A percentile compares a stretch with the other conserved stretches of the same genome.
phyloP scores from a whole-genome alignment of 768 basidiomycete species.

The Dictyophora rubrovolvata region DNA sequence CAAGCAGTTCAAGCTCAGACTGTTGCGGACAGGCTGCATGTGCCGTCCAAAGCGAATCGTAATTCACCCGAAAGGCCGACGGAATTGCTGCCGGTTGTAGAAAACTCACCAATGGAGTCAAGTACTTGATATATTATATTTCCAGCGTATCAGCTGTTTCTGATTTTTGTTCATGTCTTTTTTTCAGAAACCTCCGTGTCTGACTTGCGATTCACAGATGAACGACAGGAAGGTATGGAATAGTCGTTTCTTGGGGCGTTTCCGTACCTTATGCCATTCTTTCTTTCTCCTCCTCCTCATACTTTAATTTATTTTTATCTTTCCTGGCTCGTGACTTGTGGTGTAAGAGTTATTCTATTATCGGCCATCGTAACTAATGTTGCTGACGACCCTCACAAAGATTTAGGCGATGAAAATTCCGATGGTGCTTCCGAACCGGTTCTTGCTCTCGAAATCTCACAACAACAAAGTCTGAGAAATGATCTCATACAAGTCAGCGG shows the following conservation, averaged over 20 bases:
- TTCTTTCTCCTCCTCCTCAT: background rate
- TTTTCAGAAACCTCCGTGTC: background rate
- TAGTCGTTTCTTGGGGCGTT: background rate
- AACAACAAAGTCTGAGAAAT: background rate
- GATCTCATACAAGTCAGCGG: background rate
- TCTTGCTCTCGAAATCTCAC: background rate
- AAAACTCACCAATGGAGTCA: background rate
- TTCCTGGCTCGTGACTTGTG: too few relatives aligned
- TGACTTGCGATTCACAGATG: background rate
- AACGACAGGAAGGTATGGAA: background rate
- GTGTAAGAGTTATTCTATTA: too few relatives aligned
- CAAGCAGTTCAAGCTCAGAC: conserved; percentile 38
- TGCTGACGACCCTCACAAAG: too few relatives aligned
- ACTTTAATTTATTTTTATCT: too few relatives aligned
- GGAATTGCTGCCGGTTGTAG: background rate
- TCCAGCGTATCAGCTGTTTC: background rate
- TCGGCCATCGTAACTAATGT: too few relatives aligned
- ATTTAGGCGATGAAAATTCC: background rate
- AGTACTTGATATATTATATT: background rate
- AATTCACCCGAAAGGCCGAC: background rate
- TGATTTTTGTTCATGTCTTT: background rate
- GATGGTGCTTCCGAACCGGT: background rate
- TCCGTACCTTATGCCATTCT: background rate
- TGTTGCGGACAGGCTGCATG: conserved; percentile 37
- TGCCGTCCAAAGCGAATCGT: conserved; percentile 29